Evolutionary conservation across 2,329 filamentous ascomycete genomes (phyloP), one percentile per base, ranked within the genome.

Genomic region (Cryphonectria parasitica): DNA sequence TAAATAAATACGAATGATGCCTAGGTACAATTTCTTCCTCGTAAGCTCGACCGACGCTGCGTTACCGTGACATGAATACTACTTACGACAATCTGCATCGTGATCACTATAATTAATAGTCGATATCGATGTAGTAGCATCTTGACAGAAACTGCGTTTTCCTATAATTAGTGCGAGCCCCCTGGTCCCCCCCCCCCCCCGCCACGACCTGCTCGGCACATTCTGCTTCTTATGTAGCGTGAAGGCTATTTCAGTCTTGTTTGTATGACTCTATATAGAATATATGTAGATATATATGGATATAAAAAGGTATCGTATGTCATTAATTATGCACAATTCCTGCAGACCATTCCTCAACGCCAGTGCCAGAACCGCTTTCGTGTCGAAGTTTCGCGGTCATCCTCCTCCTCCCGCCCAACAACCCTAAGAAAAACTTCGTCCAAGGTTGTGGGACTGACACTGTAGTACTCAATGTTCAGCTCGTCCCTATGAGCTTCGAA

Each of bases 361-460:
- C 63, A 13, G 22, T 34, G 41, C 67, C 67, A 73, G 60, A 69
- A 28, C 58, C 64, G 68, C 45, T 45, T 69, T 28, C 66, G 71
- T 58, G 73, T 73, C 36, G 76, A 75, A 67, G 78, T 73, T 71
- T 80, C 75, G 19, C 77, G 77, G 19, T 82, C 82, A 66, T 86
- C 87, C 31, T 87, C 86, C 81, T 95, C 94, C 78, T 97, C 93
- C 79, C 90, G 88, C 1, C 91, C 90, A 0, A 97, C 94, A 77
- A 98, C 96, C 36, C 87, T 87, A 78, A 98, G 80, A 80, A 98
- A 98, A 0, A 98, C 94, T 80, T 97, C 93, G 78, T 98, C 95
- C 58, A 98, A 82, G 22, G 93, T 97, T 25, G 94, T 96, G 34
- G 93, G 93, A 70, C 89, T 92, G 74, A 97, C 93, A 65, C 91